Base-by-base conservation (phyloP, 208 protist species). In the Leishmania arabica region DNA sequence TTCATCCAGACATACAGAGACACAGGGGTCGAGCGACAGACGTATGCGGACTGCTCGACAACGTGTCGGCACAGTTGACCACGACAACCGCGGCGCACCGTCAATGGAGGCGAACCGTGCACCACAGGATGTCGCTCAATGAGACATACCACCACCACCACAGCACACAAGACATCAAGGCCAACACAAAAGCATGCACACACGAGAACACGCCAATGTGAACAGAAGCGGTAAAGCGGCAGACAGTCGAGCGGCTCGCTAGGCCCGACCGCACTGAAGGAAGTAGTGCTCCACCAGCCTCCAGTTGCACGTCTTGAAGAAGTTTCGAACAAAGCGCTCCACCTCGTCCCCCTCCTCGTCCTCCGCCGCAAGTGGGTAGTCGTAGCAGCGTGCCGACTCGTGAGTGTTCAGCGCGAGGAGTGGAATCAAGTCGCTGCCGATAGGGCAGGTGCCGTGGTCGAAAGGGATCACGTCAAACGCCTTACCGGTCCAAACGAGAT, bases 231-330 rank as follows among this genome's bases (percentile, higher is more conserved):
- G 34, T 53, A 75, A 74, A 42, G 27, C 65, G 21, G 65, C 15
- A 27, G 37, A 27, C 65, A 70, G 37, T 34, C 65, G 37, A 70
- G 65, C 65, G 19, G 31, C 65, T 70, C 65, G 45, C 62, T 80
- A 80, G 31, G 54, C 27, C 24, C 40, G 78, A 37, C 71, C 15
- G 17, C 89, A 88, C 81, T 78, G 68, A 15, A 86, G 19, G 77
- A 93, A 96, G 77, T 96, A 95, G 15, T 83, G 76, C 77, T 95
- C 89, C 47, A 90, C 91, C 7, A 96, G 37, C 17, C 40, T 51
- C 94, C 94, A 97, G 84, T 97, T 97, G 83, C 91, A 95, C 34
- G 90, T 86, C 81, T 96, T 97, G 87, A 97, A 97, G 65, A 90
- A 97, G 86, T 97, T 97, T 47, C 75, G 34, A 54, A 96, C 84